phyloP scores from a whole-genome alignment of 306 rosid genomes.

The Vicia villosa region DNA sequence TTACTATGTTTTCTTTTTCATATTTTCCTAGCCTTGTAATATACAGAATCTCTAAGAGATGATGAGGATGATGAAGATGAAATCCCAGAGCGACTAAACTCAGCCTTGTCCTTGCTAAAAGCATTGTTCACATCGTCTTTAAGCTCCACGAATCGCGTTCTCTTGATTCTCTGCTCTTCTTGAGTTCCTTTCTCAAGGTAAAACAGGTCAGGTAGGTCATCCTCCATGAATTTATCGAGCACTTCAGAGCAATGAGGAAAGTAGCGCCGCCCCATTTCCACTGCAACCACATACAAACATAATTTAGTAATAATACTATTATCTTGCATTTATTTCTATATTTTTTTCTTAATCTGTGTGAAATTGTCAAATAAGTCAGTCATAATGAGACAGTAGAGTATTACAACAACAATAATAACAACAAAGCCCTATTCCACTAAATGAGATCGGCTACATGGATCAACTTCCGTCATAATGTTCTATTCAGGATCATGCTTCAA shows the following conservation, averaged over 20 bases:
- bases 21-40: constrained; percentile 62
- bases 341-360: no score
- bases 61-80: constrained; percentile 64
- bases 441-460: no score
- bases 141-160: constrained; percentile 76
- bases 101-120: constrained; percentile 76
- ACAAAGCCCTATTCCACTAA: no score
- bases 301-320: no score
- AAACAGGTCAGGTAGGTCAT: constrained; percentile 70
- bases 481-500: no score
- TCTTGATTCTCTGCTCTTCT: constrained; percentile 74
- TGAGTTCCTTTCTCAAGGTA: constrained; percentile 73
- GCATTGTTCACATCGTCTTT: constrained; percentile 89
- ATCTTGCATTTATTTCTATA: no score
- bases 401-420: no score
- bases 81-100: constrained; percentile 51
- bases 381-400: no score
- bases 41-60: constrained; percentile 49
- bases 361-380: no score
- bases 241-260: constrained; percentile 96
- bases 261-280: constrained; percentile 79
- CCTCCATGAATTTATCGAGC: constrained; percentile 80
- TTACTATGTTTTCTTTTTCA: constrained; percentile 22
- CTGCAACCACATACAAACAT: constrained; percentile 46
- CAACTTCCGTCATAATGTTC: no score